Conservation (phyloP, 495 filamentous ascomycete genomes). For the Astrocystis sublimbata region DNA sequence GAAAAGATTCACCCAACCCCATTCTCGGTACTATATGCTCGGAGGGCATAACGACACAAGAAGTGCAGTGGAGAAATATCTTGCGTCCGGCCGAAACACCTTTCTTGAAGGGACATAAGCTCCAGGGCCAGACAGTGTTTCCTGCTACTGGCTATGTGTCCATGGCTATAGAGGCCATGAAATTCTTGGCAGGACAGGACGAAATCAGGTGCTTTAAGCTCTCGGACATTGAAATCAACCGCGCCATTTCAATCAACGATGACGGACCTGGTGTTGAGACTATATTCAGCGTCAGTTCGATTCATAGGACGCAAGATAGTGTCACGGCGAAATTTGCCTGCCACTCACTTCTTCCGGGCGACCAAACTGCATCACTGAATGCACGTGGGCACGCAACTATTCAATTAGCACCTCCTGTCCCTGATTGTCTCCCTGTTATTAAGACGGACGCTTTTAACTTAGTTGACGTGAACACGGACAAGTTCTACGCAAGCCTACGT, state of each 20-base stretch:
- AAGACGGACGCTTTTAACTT: background rate
- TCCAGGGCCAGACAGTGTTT: constrained; percentile 33
- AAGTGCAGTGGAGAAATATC: constrained; percentile 34
- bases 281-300: constrained; percentile 10
- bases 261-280: constrained; percentile 18
- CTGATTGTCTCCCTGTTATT: background rate
- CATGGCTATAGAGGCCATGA: constrained; percentile 44
- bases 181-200: background rate
- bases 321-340: constrained; percentile 12
- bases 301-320: background rate
- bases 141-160: constrained; percentile 41
- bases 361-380: constrained; percentile 1
- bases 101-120: constrained; percentile 40
- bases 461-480: background rate
- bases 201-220: constrained; percentile 14
- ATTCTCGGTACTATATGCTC: constrained; percentile 37
- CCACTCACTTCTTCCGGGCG: constrained; percentile 1
- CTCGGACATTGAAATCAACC: constrained; percentile 13
- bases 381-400: background rate
- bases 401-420: background rate
- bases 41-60: constrained; percentile 21
- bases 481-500: background rate
- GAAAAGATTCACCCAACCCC: constrained; percentile 32
- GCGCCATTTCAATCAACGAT: constrained; percentile 18
- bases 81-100: constrained; percentile 32